A percentile compares a stretch with the other conserved stretches of the same genome.
These are phyloP conservation scores for Microstegium vimineum DNA, from an alignment of 176 grass and related monocot genomes.

Conservation along the genomic window DNA sequence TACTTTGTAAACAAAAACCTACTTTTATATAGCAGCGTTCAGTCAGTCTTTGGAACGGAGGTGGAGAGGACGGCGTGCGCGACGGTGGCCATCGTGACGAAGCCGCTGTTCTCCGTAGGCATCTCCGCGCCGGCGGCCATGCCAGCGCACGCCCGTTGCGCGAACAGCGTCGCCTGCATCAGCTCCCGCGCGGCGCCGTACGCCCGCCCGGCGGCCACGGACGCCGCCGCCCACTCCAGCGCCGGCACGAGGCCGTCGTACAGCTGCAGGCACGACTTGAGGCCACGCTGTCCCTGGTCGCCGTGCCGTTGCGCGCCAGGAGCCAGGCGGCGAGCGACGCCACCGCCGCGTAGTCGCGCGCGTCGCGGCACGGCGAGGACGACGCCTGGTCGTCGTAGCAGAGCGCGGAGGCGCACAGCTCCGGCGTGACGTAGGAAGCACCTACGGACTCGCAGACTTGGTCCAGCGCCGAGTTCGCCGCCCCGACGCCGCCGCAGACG, in stretches of 20 bases:
- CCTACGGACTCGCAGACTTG: slow-evolving; percentile 24
- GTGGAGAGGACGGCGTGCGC: slow-evolving; percentile 29
- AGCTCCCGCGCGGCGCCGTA: slow-evolving; percentile 18
- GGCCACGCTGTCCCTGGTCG: background rate
- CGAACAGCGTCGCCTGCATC: slow-evolving; percentile 11
- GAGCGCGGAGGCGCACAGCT: slow-evolving; percentile 27
- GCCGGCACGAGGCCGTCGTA: slow-evolving; percentile 26
- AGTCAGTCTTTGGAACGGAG: background rate
- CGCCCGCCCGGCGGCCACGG: slow-evolving; percentile 14
- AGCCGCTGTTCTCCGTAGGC: slow-evolving; percentile 6
- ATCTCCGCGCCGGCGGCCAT: background rate
- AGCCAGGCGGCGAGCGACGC: slow-evolving; percentile 31
- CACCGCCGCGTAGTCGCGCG: slow-evolving; percentile 6
- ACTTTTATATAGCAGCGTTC: too few relatives aligned
- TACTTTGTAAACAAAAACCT: too few relatives aligned
- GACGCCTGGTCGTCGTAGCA: slow-evolving; percentile 12
- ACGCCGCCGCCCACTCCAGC: slow-evolving; percentile 22
- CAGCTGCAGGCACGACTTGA: slow-evolving; percentile 32
- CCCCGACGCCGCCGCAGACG: background rate
- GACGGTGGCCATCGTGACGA: slow-evolving; percentile 25
- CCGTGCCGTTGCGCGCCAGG: slow-evolving; percentile 22
- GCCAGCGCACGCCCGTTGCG: slow-evolving; percentile 9
- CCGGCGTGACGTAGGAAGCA: slow-evolving; percentile 34
- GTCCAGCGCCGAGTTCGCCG: background rate
- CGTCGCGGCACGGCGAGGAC: slow-evolving; percentile 2